A percentile compares a stretch with the other conserved stretches of the same genome.
phyloP scores from a whole-genome alignment of 805 yeast genomes.

The Priceomyces medius region DNA sequence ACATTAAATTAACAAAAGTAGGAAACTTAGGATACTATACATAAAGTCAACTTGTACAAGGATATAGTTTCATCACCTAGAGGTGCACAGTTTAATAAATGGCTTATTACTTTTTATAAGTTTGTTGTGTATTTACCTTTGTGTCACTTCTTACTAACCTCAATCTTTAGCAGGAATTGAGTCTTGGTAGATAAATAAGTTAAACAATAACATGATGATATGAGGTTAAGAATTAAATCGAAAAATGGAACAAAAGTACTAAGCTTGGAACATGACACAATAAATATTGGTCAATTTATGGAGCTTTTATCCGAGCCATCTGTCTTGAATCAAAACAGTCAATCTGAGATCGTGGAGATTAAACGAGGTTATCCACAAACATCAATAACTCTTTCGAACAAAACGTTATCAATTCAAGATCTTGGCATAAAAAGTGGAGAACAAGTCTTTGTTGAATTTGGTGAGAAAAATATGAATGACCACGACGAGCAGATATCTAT shows the following conservation, averaged over 20 bases:
- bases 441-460: conserved; percentile 44
- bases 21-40: too few relatives aligned
- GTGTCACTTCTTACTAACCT: too few relatives aligned
- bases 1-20: too few relatives aligned
- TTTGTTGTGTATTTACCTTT: too few relatives aligned
- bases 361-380: conserved; percentile 66
- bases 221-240: conserved; percentile 16
- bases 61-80: too few relatives aligned
- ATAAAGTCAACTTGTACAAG: too few relatives aligned
- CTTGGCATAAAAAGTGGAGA: conserved; percentile 60
- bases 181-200: too few relatives aligned
- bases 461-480: conserved; percentile 2
- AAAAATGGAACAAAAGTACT: conserved; percentile 10
- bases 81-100: too few relatives aligned
- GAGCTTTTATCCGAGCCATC: conserved; percentile 2
- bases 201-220: too few relatives aligned
- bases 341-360: conserved; percentile 19
- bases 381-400: conserved; percentile 27
- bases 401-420: conserved; percentile 29
- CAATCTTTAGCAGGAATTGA: too few relatives aligned
- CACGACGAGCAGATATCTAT: conserved; percentile 8
- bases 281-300: conserved; percentile 10
- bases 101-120: too few relatives aligned
- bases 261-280: conserved; percentile 3
- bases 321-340: neutral